These are phyloP conservation scores for Leccinum olivaceopallidum DNA, from an alignment of 768 basidiomycete genomes.

Conservation along the genomic window DNA sequence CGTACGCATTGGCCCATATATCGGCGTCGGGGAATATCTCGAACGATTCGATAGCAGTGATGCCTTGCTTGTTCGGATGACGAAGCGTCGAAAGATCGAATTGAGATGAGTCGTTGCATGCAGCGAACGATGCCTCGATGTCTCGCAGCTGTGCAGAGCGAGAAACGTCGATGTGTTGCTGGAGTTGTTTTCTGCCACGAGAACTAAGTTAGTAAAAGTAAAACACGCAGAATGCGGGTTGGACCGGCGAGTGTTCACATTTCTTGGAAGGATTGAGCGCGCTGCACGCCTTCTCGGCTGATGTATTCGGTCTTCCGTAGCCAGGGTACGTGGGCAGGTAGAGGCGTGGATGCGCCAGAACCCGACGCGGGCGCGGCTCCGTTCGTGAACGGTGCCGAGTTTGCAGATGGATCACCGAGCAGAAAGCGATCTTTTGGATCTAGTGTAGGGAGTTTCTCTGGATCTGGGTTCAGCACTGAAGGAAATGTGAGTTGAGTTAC, in stretches of 20 bases:
- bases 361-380: slow-evolving; percentile 35
- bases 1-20: slow-evolving; percentile 89
- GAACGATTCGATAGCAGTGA: slow-evolving; percentile 78
- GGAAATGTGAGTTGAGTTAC: neutral
- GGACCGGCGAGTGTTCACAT: slow-evolving; percentile 42
- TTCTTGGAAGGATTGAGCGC: slow-evolving; percentile 46
- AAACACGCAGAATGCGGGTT: neutral
- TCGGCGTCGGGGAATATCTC: slow-evolving; percentile 82
- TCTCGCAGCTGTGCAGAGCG: slow-evolving; percentile 71
- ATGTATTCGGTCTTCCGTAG: slow-evolving; percentile 91
- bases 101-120: slow-evolving; percentile 50
- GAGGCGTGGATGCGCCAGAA: slow-evolving; percentile 45
- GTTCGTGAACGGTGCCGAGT: slow-evolving; percentile 43
- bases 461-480: slow-evolving; percentile 66
- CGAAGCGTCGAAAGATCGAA: slow-evolving; percentile 59
- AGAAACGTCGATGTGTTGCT: slow-evolving; percentile 66
- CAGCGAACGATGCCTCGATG: slow-evolving; percentile 75
- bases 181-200: slow-evolving; percentile 46
- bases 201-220: neutral
- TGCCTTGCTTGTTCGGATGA: slow-evolving; percentile 78
- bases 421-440: slow-evolving; percentile 80
- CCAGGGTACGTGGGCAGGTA: slow-evolving; percentile 77
- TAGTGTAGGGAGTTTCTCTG: slow-evolving; percentile 52
- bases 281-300: slow-evolving; percentile 57
- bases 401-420: slow-evolving; percentile 61